phyloP scores from a whole-genome alignment of 176 grass and related monocot species.

The Cenchrus fungigraminus region DNA sequence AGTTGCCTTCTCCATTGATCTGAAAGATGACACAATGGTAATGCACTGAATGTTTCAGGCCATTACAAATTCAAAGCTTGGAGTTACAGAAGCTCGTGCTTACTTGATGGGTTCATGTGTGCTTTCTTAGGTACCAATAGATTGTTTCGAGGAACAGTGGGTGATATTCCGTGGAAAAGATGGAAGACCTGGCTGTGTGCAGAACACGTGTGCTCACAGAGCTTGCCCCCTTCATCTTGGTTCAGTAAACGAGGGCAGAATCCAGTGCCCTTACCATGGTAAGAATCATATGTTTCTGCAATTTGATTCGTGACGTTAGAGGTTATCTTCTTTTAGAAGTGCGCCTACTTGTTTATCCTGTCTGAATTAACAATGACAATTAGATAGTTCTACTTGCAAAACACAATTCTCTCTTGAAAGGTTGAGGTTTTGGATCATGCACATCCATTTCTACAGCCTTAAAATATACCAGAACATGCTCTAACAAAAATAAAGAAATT shows the following conservation, averaged over 20 bases:
- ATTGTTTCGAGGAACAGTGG: conserved; percentile 97
- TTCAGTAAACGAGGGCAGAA: conserved; percentile 92
- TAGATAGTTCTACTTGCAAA: neutral
- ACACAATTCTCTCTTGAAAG: neutral
- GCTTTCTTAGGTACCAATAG: conserved; percentile 78
- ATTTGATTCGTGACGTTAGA: neutral
- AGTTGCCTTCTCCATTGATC: conserved; percentile 84
- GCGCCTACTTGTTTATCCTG: neutral
- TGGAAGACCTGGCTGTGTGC: conserved; percentile 83
- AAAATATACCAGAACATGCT: neutral
- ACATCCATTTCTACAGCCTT: neutral
- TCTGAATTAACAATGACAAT: neutral
- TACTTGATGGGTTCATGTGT: neutral
- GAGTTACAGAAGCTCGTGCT: neutral
- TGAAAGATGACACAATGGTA: conserved; percentile 98
- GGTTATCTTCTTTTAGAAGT: neutral
- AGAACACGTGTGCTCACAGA: conserved; percentile 97
- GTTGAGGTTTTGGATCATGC: neutral
- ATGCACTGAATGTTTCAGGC: neutral
- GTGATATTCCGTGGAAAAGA: conserved; percentile 95
- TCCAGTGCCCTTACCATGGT: conserved; percentile 98
- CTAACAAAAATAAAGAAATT: neutral
- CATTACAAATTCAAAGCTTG: neutral
- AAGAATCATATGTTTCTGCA: conserved; percentile 9
- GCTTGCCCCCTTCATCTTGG: conserved; percentile 97